Conservation (phyloP, 2,329 filamentous ascomycete genomes). For the Penicillium vulpinum region DNA sequence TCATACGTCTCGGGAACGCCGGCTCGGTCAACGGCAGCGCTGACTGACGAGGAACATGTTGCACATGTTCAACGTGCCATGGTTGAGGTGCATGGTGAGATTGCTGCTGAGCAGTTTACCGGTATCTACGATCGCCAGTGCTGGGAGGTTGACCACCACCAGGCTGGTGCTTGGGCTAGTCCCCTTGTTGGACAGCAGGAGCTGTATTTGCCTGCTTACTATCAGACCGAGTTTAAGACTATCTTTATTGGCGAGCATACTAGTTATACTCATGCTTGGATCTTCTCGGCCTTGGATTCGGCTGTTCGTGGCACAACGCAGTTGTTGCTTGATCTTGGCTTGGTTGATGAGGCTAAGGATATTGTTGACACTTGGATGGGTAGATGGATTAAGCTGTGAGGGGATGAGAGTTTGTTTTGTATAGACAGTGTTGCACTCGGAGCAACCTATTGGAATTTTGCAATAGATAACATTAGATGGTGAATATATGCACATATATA, state of each 20-base stretch:
- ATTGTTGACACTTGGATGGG: constrained; percentile 68
- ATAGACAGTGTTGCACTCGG: not conserved
- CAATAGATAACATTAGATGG: not conserved
- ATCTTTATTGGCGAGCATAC: constrained; percentile 71
- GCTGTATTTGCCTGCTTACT: constrained; percentile 71
- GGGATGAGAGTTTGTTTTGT: not conserved
- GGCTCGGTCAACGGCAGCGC: constrained; percentile 26
- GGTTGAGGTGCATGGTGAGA: constrained; percentile 64
- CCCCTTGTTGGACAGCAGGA: constrained; percentile 66
- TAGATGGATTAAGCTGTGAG: constrained; percentile 56
- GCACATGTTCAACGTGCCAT: constrained; percentile 65
- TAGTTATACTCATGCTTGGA: constrained; percentile 64
- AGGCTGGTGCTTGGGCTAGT: constrained; percentile 63
- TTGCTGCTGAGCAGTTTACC: constrained; percentile 63
- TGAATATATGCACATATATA: not conserved
- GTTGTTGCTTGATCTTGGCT: constrained; percentile 60
- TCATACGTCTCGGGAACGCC: constrained; percentile 33
- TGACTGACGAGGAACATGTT: constrained; percentile 52
- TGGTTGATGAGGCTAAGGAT: constrained; percentile 69
- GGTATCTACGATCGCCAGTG: constrained; percentile 65
- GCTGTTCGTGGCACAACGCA: constrained; percentile 66
- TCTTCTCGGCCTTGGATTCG: constrained; percentile 62
- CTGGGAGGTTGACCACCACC: constrained; percentile 63
- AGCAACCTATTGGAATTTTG: not conserved
- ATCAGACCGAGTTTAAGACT: constrained; percentile 67